phyloP scores from a whole-genome alignment of 1,284 basidiomycete genomes.

The Termitomyces sp. region DNA sequence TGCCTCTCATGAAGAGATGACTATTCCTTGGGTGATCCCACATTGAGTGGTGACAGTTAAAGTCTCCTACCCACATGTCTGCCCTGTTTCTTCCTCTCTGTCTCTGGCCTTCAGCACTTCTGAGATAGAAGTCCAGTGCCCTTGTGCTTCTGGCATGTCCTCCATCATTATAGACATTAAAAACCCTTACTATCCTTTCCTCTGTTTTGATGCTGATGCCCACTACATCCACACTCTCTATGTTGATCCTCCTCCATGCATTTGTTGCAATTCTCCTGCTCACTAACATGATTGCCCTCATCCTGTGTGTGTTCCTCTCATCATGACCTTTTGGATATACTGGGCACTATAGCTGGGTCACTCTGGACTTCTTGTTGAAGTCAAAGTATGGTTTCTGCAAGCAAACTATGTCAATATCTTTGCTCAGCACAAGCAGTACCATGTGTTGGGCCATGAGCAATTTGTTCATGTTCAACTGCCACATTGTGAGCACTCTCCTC shows the following conservation, averaged over 20 bases:
- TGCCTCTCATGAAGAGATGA: too few relatives aligned
- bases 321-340: too few relatives aligned
- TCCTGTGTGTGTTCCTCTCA: background rate
- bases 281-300: background rate
- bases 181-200: background rate
- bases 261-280: too few relatives aligned
- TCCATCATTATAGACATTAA: background rate
- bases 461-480: background rate
- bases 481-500: too few relatives aligned
- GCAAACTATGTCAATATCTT: too few relatives aligned
- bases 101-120: too few relatives aligned
- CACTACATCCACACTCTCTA: background rate
- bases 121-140: too few relatives aligned
- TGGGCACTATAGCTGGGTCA: background rate
- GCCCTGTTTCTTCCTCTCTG: too few relatives aligned
- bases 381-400: background rate
- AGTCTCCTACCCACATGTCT: background rate
- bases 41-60: background rate
- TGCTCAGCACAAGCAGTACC: too few relatives aligned
- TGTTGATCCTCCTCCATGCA: too few relatives aligned
- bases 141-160: too few relatives aligned
- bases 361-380: background rate
- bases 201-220: background rate
- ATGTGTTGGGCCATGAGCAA: background rate
- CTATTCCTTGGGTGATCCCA: background rate